These are phyloP conservation scores for Annulohypoxylon bovei DNA, from an alignment of 495 filamentous ascomycete genomes.

Conservation along the genomic window DNA sequence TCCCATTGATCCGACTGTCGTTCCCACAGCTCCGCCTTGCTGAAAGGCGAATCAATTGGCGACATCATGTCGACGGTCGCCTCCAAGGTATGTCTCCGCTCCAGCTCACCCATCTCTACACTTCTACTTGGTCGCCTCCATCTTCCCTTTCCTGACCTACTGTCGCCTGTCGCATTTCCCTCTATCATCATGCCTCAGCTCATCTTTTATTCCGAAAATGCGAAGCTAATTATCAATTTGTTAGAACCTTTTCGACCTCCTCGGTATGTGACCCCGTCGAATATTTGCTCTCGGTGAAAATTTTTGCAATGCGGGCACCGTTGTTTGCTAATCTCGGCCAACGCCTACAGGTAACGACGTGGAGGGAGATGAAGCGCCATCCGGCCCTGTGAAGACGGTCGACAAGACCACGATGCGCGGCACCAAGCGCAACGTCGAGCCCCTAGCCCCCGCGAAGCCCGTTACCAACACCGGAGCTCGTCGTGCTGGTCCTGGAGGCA, in stretches of 20 bases:
- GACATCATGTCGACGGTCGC: constrained; percentile 69
- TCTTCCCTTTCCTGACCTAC: constrained; percentile 1
- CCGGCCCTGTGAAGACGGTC: constrained; percentile 82
- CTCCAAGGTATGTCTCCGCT: constrained; percentile 63
- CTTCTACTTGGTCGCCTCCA: constrained; percentile 1
- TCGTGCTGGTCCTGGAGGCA: constrained; percentile 71
- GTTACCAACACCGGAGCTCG: constrained; percentile 57
- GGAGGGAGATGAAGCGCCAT: constrained; percentile 80
- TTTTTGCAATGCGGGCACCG: constrained; percentile 30
- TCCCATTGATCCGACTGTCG: constrained; percentile 47
- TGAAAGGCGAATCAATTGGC: constrained; percentile 59
- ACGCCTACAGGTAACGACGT: constrained; percentile 78
- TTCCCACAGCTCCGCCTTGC: constrained; percentile 53
- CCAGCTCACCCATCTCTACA: constrained; percentile 2
- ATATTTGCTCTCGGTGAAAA: constrained; percentile 41
- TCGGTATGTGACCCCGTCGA: constrained; percentile 69
- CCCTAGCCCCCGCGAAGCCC: constrained; percentile 68
- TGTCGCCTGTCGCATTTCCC: not conserved
- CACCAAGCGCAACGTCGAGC: constrained; percentile 89
- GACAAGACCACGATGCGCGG: constrained; percentile 82
- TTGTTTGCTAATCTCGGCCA: constrained; percentile 44
- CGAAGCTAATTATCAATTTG: constrained; percentile 46
- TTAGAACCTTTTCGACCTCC: constrained; percentile 87
- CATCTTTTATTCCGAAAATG: constrained; percentile 3
- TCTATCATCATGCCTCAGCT: constrained; percentile 5